phyloP scores from a whole-genome alignment of 164 flowering plant species.

The Tetrastigma voinierianum region DNA sequence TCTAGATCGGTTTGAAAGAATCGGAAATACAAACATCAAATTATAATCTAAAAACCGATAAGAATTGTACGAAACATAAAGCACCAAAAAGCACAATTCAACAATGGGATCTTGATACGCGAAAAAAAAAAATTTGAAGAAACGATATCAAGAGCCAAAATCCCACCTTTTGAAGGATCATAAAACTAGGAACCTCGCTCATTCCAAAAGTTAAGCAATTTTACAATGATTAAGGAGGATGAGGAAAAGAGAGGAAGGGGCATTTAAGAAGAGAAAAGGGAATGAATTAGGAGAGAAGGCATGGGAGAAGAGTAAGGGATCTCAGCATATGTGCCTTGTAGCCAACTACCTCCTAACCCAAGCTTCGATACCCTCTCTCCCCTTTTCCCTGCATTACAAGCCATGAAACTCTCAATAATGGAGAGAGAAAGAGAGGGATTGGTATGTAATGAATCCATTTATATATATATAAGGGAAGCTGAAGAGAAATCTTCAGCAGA shows the following conservation, averaged over 20 bases:
- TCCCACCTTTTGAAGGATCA: background rate
- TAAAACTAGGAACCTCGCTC: no score
- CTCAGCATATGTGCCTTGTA: constrained; percentile 15
- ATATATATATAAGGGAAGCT: no score
- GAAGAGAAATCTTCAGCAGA: no score
- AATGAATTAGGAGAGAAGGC: constrained; percentile 3
- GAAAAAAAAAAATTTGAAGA: background rate
- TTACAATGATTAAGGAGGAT: background rate
- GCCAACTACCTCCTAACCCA: background rate
- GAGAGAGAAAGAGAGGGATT: constrained; percentile 5
- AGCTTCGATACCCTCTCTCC: constrained; percentile 1
- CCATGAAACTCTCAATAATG: background rate
- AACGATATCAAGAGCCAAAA: background rate
- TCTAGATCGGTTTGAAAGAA: background rate
- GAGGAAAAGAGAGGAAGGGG: background rate
- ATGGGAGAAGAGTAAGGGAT: constrained; percentile 17
- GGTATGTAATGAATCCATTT: no score
- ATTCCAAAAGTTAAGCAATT: no score
- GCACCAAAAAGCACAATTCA: background rate
- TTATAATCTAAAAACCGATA: background rate
- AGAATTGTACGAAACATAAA: background rate
- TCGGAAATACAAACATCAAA: background rate
- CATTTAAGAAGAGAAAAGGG: constrained; percentile 5
- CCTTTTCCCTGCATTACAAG: constrained; percentile 22
- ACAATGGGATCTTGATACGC: no score